Base-by-base conservation (phyloP, 2,329 filamentous ascomycete species). In the Ceratocystis alfenasii region DNA sequence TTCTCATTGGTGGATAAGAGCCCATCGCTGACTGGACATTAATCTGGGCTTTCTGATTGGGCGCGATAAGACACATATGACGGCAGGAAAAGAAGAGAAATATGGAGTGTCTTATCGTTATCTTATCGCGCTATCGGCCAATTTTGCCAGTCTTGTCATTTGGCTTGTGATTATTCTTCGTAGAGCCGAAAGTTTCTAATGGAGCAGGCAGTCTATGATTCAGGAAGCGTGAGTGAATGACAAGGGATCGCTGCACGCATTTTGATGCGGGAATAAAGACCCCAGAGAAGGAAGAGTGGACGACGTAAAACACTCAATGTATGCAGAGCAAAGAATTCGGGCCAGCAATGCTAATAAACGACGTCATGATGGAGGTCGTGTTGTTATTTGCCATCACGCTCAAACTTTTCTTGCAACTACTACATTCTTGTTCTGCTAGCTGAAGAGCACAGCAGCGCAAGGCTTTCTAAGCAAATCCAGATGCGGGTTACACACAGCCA, bases 11-110 rank as follows among this genome's bases (percentile, higher is more conserved):
- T 17, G 12, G 55, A 59, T 59, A 59, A 59, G 15, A 25, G 22
- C 2, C 2, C 20, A 12, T 12, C 28, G 55, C 55, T 59, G 55
- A 59, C 55, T 59, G 5, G 55, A 8, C 28, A 20, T 3, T 28
- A 59, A 59, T 59, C 5, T 45, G 44, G 61, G 62, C 8, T 22
- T 46, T 59, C 15, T 67, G 57, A 67, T 67, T 67, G 66, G 66
- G 10, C 4, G 25, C 30, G 55, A 59, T 59, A 59, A 59, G 17
- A 36, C 12, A 25, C 8, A 10, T 5, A 20, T 10, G 55, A 10
- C 28, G 15, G 15, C 17, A 36, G 55, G 22, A 12, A 17, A 8
- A n/a, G n/a, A n/a, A 8, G 7, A 12, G 1, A 22, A 36, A 10
- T 20, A 59, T 33, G 15, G 28, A 33, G 20, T 15, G 20, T 6